Percentiles rank a stretch among this genome's conserved stretches.
Conservation (phyloP, 2,329 filamentous ascomycete genomes). For the Aspergillus puulaauensis region DNA sequence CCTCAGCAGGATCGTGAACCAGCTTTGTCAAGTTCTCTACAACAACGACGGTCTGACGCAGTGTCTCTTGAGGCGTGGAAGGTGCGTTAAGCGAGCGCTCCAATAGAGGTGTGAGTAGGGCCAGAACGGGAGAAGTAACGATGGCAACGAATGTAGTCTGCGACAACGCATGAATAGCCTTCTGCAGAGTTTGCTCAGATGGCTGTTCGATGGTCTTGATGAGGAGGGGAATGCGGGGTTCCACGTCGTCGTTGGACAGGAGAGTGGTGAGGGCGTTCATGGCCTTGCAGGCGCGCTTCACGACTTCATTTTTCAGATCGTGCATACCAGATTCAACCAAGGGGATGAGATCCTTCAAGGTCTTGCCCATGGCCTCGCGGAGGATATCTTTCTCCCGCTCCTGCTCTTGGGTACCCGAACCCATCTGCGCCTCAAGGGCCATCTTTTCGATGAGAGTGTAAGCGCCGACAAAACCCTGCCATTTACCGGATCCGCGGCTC, state of each 20-base stretch:
- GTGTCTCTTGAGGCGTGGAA: slow-evolving; percentile 85
- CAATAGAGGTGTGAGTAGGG: slow-evolving; percentile 88
- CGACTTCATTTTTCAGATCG: slow-evolving; percentile 82
- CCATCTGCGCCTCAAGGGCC: slow-evolving; percentile 90
- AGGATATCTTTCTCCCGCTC: slow-evolving; percentile 85
- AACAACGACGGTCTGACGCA: slow-evolving; percentile 93
- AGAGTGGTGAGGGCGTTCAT: slow-evolving; percentile 90
- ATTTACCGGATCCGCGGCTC: slow-evolving; percentile 82
- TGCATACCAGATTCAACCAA: slow-evolving; percentile 93
- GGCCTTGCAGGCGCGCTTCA: slow-evolving; percentile 84
- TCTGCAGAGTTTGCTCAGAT: slow-evolving; percentile 81
- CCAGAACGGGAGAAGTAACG: slow-evolving; percentile 92
- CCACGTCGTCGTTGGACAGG: slow-evolving; percentile 94
- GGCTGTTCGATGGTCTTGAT: slow-evolving; percentile 96
- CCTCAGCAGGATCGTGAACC: slow-evolving; percentile 93
- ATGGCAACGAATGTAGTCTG: slow-evolving; percentile 98
- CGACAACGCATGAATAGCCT: slow-evolving; percentile 93
- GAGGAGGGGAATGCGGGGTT: slow-evolving; percentile 84
- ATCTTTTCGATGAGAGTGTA: slow-evolving; percentile 84
- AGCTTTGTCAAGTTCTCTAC: slow-evolving; percentile 98
- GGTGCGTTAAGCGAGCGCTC: slow-evolving; percentile 93
- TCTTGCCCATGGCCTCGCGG: slow-evolving; percentile 80
- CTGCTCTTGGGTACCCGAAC: slow-evolving; percentile 78
- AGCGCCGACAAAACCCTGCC: slow-evolving; percentile 92
- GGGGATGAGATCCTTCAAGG: slow-evolving; percentile 80